phyloP scores from a whole-genome alignment of 1,139 yeast species.

The Magnusiomyces suaveolens region DNA sequence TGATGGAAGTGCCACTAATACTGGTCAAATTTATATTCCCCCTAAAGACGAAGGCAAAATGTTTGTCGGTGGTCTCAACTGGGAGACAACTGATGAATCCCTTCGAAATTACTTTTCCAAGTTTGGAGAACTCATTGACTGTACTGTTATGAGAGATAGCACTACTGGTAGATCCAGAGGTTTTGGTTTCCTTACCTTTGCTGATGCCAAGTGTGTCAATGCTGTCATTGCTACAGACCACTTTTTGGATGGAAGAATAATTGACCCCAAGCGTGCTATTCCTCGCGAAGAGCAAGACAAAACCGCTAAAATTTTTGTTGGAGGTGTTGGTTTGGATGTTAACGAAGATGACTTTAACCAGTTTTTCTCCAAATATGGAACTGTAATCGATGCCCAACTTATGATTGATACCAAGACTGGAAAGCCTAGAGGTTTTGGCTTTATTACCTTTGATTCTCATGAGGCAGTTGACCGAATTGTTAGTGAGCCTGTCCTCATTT shows the following conservation, averaged over 20 bases:
- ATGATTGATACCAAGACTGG: conserved; percentile 98
- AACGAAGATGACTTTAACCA: conserved; percentile 85
- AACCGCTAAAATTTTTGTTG: conserved; percentile 95
- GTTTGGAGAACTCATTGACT: conserved; percentile 83
- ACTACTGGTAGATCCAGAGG: conserved; percentile 92
- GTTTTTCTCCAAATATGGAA: conserved; percentile 84
- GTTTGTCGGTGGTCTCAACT: conserved; percentile 96
- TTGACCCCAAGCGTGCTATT: conserved; percentile 96
- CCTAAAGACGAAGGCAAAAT: conserved; percentile 64
- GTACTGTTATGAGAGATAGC: conserved; percentile 89
- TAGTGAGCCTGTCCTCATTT: conserved; percentile 67
- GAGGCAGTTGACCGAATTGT: conserved; percentile 92
- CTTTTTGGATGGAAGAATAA: conserved; percentile 87
- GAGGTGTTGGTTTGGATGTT: conserved; percentile 94
- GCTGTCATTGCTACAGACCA: conserved; percentile 83
- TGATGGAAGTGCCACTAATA: conserved; percentile 17
- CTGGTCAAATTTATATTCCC: conserved; percentile 35
- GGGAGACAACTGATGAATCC: conserved; percentile 89
- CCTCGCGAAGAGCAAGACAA: conserved; percentile 97
- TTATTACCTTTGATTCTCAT: conserved; percentile 91
- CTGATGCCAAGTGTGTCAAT: conserved; percentile 72
- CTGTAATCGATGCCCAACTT: conserved; percentile 89
- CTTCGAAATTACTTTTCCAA: conserved; percentile 73
- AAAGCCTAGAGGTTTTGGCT: conserved; percentile 95
- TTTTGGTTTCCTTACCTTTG: conserved; percentile 88